A percentile compares a stretch with the other conserved stretches of the same genome.
Conservation (phyloP, 169 alveolate species). For the Plasmodium falciparum region DNA sequence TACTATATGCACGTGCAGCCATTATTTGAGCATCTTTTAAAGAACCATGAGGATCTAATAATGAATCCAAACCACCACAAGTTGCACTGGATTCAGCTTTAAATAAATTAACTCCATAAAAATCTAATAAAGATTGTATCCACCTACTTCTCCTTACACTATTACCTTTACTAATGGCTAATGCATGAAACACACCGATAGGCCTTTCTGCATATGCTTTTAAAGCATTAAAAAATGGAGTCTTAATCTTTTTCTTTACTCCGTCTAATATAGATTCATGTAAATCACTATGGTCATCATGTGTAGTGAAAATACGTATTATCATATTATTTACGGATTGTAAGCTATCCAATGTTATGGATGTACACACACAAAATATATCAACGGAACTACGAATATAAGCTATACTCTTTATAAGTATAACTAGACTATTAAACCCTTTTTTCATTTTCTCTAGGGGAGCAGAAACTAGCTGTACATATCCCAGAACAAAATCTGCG, state of each 20-base stretch:
- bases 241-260: slow-evolving; percentile 74
- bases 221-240: slow-evolving; percentile 82
- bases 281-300: slow-evolving; percentile 82
- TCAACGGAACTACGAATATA: slow-evolving; percentile 80
- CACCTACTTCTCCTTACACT: slow-evolving; percentile 80
- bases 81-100: slow-evolving; percentile 85
- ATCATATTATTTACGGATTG: slow-evolving; percentile 75
- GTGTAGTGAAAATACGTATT: slow-evolving; percentile 77
- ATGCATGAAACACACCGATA: slow-evolving; percentile 85
- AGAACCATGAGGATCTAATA: slow-evolving; percentile 85
- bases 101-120: slow-evolving; percentile 82
- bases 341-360: slow-evolving; percentile 75
- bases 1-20: slow-evolving; percentile 83
- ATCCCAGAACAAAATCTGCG: slow-evolving; percentile 80
- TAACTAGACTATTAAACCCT: slow-evolving; percentile 70
- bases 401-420: slow-evolving; percentile 65
- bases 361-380: slow-evolving; percentile 81
- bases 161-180: slow-evolving; percentile 83
- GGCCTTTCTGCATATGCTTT: slow-evolving; percentile 82
- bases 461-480: slow-evolving; percentile 76
- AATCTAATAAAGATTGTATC: slow-evolving; percentile 79
- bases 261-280: slow-evolving; percentile 83
- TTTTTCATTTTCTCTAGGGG: slow-evolving; percentile 78
- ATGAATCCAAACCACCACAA: slow-evolving; percentile 84
- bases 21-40: slow-evolving; percentile 81